Percentiles rank a stretch among this genome's conserved stretches.
Conservation (phyloP, 1,139 yeast species). For the Zygosaccharomyces pseudobailii region DNA sequence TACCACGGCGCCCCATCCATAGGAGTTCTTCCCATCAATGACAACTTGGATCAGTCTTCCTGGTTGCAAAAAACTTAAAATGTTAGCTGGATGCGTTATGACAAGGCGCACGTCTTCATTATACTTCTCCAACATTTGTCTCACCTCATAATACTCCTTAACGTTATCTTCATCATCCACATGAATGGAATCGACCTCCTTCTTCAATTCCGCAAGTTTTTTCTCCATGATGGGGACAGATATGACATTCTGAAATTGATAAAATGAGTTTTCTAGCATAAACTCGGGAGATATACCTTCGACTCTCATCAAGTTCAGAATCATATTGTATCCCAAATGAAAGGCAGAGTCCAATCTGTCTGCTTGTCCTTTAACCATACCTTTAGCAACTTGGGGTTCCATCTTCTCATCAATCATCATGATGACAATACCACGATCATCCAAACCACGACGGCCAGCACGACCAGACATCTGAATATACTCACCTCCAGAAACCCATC, state of each 20-base stretch:
- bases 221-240: conserved; percentile 81
- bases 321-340: conserved; percentile 96
- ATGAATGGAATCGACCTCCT: conserved; percentile 43
- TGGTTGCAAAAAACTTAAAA: conserved; percentile 75
- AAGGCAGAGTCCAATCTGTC: conserved; percentile 94
- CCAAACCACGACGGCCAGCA: conserved; percentile 99
- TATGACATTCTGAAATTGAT: conserved; percentile 89
- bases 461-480: conserved; percentile 99
- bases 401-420: conserved; percentile 99
- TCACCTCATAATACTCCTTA: conserved; percentile 77
- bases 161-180: conserved; percentile 73
- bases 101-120: conserved; percentile 76
- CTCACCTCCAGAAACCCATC: conserved; percentile 99
- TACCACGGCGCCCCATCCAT: conserved; percentile 94
- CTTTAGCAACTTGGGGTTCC: conserved; percentile 99
- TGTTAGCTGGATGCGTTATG: conserved; percentile 88
- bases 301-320: conserved; percentile 91
- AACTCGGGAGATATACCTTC: conserved; percentile 98
- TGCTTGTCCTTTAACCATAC: conserved; percentile 98
- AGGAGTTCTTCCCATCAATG: conserved; percentile 47
- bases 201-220: conserved; percentile 50
- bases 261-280: conserved; percentile 91
- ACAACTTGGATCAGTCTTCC: conserved; percentile 79
- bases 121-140: conserved; percentile 64
- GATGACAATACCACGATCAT: conserved; percentile 97